These are phyloP conservation scores for Fonsecaea multimorphosa DNA, from an alignment of 2,329 filamentous ascomycete genomes.

Conservation along the genomic window DNA sequence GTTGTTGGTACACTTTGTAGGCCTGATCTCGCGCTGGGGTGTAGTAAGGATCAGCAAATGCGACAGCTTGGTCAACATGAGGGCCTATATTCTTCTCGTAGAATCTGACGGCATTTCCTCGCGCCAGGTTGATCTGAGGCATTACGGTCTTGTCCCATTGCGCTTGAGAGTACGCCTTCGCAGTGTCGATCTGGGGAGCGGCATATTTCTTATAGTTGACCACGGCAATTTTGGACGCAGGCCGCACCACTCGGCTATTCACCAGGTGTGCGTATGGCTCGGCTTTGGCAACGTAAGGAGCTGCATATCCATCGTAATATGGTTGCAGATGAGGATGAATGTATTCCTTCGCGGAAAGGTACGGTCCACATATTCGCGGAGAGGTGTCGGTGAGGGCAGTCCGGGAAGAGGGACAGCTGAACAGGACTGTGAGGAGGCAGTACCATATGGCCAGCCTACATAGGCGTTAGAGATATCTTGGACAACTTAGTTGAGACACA, in stretches of 20 bases:
- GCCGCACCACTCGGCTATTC: constrained; percentile 69
- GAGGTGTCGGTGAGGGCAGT: constrained; percentile 71
- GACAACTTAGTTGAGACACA: constrained; percentile 33
- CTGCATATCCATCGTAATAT: constrained; percentile 84
- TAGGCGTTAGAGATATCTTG: constrained; percentile 14
- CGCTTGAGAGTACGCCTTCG: constrained; percentile 67
- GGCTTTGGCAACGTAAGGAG: constrained; percentile 77
- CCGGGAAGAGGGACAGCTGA: constrained; percentile 77
- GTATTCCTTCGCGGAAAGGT: constrained; percentile 69
- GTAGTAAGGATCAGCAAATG: constrained; percentile 73
- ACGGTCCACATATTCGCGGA: constrained; percentile 81
- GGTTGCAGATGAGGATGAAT: constrained; percentile 78
- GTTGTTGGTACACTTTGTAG: constrained; percentile 71
- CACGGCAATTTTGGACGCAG: constrained; percentile 69
- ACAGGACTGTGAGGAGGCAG: constrained; percentile 76
- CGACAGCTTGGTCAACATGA: constrained; percentile 68
- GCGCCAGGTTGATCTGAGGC: constrained; percentile 73
- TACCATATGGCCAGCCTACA: constrained; percentile 83
- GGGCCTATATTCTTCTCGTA: constrained; percentile 77
- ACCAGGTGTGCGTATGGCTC: constrained; percentile 72
- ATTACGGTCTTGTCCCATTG: constrained; percentile 82
- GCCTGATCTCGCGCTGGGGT: constrained; percentile 67
- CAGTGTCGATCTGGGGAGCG: constrained; percentile 72
- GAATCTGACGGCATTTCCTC: constrained; percentile 64
- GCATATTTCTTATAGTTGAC: constrained; percentile 70